Conservation (phyloP, 768 basidiomycete species). For the Rhizopogon rudus region DNA sequence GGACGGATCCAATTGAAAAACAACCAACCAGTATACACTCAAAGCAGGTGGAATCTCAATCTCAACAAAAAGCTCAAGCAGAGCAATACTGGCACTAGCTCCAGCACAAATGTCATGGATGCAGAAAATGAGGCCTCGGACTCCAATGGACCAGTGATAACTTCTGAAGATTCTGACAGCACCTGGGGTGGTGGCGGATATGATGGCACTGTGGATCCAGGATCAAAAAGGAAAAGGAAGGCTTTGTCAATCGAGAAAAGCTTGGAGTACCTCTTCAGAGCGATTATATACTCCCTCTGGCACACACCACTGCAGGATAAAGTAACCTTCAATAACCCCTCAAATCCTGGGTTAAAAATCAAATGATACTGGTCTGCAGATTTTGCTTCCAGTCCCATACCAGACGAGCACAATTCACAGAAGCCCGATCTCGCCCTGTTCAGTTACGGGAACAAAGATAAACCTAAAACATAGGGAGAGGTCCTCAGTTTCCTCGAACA, state of each 20-base stretch:
- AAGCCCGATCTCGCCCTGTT: neutral
- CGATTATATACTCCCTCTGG: neutral
- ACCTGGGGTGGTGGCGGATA: neutral
- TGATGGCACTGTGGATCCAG: neutral
- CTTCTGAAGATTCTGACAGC: neutral
- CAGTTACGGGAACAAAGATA: neutral
- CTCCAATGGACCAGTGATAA: neutral
- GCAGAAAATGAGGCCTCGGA: neutral
- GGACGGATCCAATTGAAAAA: neutral
- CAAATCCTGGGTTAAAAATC: neutral
- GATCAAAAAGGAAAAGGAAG: neutral
- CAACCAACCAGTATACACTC: neutral
- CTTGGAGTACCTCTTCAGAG: neutral
- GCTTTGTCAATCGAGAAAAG: neutral
- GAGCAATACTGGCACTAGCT: neutral
- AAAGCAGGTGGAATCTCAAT: neutral
- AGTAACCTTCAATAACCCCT: neutral
- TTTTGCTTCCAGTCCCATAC: neutral
- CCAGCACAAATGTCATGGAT: neutral
- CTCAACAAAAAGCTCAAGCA: neutral
- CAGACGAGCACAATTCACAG: neutral
- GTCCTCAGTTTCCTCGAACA: neutral
- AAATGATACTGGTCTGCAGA: neutral
- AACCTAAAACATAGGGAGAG: neutral
- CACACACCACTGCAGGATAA: neutral